Base-by-base conservation (phyloP, 2,329 filamentous ascomycete genomes). In the Microdochium nivale region DNA sequence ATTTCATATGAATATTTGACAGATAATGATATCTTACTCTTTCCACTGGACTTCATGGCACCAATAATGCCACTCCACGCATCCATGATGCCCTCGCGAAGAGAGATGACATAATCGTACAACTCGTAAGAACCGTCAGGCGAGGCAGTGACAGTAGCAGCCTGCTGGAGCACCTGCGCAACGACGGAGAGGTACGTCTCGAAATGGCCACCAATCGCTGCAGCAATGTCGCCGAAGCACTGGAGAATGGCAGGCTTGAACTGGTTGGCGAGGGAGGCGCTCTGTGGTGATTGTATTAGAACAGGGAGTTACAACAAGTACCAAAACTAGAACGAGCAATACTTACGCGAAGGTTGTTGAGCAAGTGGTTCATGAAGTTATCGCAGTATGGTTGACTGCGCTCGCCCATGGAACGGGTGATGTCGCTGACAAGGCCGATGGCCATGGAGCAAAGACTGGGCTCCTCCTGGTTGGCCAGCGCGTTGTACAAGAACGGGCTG, bases 191-290 rank as follows among this genome's bases (percentile, higher is more conserved):
- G 78, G 65, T 99, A 99, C 0, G 86, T 89, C 73, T 97, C 90
- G 58, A 99, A 99, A 62, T 90, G 84, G 25, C 87, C 88, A 56
- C 87, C 84, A 61, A 99, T 99, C 49, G 94, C 91, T 61, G 91
- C 88, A 37, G 94, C 94, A 71, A 99, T 96, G 64, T 99, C 94
- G 54, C 94, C 94, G 65, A 99, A 99, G 67, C 90, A 96, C 70
- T 97, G 92, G 52, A 99, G 80, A 58, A 99, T 99, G 25, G 94
- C 90, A 46, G 94, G 94, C 80, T 97, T 97, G 74, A 97, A 95
- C 71, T 96, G 90, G 70, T 97, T 96, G 59, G 88, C 87, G 51
- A 95, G 79, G n/a, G 85, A 81, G 13, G 87, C 83, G 70, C 89
- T 95, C 83, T 90, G 66, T 52, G 53, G 52, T 9, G 14, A 37